These are phyloP conservation scores for Podaxis carcinomalis DNA, from an alignment of 768 basidiomycete species.

Conservation along the genomic window DNA sequence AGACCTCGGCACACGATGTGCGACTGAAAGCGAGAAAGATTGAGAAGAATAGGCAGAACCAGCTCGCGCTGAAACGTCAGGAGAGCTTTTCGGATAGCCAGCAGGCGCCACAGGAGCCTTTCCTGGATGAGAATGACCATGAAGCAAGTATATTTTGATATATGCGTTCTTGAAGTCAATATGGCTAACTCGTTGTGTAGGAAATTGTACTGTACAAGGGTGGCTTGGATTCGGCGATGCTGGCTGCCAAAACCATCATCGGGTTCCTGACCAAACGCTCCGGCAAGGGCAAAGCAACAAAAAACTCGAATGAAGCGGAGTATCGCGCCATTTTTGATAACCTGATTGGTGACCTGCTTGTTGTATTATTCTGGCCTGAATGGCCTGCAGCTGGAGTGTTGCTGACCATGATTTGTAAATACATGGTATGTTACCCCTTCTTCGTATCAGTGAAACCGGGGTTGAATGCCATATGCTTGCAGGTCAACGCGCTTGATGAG, in stretches of 20 bases:
- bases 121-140: constrained; percentile 64
- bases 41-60: constrained; percentile 58
- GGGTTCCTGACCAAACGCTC: constrained; percentile 68
- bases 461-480: background rate
- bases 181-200: constrained; percentile 25
- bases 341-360: constrained; percentile 81
- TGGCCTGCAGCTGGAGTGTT: constrained; percentile 92
- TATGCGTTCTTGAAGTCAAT: background rate
- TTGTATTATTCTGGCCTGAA: constrained; percentile 91
- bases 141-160: constrained; percentile 38
- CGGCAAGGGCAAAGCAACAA: constrained; percentile 82
- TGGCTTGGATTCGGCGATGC: constrained; percentile 77
- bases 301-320: constrained; percentile 91
- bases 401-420: constrained; percentile 74
- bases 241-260: constrained; percentile 81
- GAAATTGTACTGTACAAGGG: constrained; percentile 69
- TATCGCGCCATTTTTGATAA: constrained; percentile 92
- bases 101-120: constrained; percentile 33
- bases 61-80: constrained; percentile 55
- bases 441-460: background rate
- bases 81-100: constrained; percentile 53
- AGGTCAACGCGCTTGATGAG: constrained; percentile 85
- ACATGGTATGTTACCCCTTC: constrained; percentile 57
- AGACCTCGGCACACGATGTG: constrained; percentile 91
- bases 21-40: constrained; percentile 61